phyloP scores from a whole-genome alignment of 2,329 filamentous ascomycete genomes.

The Calonectria pseudoreteaudii region DNA sequence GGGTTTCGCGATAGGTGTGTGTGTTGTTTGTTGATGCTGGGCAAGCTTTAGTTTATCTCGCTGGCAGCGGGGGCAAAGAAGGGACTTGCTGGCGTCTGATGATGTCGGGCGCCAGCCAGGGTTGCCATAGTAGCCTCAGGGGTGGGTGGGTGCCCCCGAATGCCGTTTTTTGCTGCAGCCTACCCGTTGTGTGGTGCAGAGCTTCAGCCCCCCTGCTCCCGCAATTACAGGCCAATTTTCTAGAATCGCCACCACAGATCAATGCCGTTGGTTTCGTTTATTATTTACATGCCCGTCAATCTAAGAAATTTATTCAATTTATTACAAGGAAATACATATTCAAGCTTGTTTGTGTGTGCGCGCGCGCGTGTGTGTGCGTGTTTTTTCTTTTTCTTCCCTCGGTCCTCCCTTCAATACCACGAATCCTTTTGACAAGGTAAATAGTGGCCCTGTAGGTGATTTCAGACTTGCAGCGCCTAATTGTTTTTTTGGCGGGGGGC shows the following conservation, averaged over 20 bases:
- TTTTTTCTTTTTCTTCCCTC: not conserved
- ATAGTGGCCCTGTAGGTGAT: not conserved
- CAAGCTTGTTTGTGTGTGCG: no score
- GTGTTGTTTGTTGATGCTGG: constrained; percentile 25
- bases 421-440: not conserved
- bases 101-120: constrained; percentile 29
- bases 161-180: constrained; percentile 11
- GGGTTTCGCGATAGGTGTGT: constrained; percentile 17
- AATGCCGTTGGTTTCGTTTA: not conserved
- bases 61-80: constrained; percentile 14
- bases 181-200: not conserved
- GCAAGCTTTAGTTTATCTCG: constrained; percentile 28
- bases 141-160: not conserved
- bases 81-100: constrained; percentile 26
- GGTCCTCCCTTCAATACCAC: not conserved
- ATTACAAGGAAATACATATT: not conserved
- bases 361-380: no score
- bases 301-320: not conserved
- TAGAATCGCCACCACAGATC: not conserved
- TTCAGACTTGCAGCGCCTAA: not conserved
- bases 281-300: not conserved
- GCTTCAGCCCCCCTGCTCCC: not conserved
- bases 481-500: not conserved
- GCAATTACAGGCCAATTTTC: not conserved
- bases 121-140: constrained; percentile 41